Evolutionary conservation across 495 filamentous ascomycete species (phyloP), one percentile per base, ranked within the genome.

Genomic region (Aspergillus asperescens): DNA sequence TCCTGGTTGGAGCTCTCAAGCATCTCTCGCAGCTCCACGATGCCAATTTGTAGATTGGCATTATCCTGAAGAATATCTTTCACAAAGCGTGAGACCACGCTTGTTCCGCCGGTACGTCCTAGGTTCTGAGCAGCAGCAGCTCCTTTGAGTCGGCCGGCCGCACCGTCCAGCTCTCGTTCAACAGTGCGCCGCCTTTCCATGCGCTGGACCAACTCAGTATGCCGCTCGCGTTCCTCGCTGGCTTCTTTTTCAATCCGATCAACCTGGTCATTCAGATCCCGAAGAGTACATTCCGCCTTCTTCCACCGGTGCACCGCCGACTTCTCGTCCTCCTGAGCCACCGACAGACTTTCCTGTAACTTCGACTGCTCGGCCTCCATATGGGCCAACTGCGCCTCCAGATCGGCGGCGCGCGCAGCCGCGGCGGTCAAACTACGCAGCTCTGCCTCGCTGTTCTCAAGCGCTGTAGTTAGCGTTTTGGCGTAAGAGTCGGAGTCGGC

Each of bases 41-140:
- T 91, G 10, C 87, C 90, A 48, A 89, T 77, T 62, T 96, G 92
- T 42, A 98, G 73, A 57, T 90, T 94, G 12, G 89, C 89, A 62
- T 98, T 98, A 63, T 98, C 92, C 61, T 94, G 87, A 29, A 98
- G 69, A 39, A 98, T 90, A 60, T 96, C 92, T 62, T 89, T 89
- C 49, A 98, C 92, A 54, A 98, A 96, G 60, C 90, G 87, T 28
- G 88, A 90, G 7, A 96, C 87, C 12, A 94, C 89, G 48, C 74
- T 80, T 31, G 79, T 77, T 6, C 80, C 76, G 50, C 62, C 64
- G 40, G 77, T 75, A 8, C 77, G 78, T 5, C 77, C 76, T 52
- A 82, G 62, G 18, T 81, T 79, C 48, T 77, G 85, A 24, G 79
- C 76, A 3, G 84, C 85, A 1, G 87, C 87, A 2, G 86, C 87